Evolutionary conservation across 1,139 yeast genomes (phyloP), one percentile per base, ranked within the genome.

Genomic region (Pichia sp.): DNA sequence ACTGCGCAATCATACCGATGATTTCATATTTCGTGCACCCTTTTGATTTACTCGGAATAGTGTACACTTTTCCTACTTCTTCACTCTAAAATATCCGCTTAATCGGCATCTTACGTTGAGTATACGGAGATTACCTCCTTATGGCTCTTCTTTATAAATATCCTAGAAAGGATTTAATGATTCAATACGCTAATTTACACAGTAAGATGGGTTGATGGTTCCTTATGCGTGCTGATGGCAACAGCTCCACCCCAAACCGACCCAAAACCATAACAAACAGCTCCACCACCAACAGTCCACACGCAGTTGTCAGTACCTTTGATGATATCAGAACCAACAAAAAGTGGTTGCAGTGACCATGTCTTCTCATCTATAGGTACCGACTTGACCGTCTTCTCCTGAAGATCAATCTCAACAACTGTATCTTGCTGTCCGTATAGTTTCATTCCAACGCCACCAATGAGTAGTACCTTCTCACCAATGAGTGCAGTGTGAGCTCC

Each of bases 211-310:
- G n/a, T n/a, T n/a, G n/a, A 13, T 7, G 35, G 20, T n/a, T 27
- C 10, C 3, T 6, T 10, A 4, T 11, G 11, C 8, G 31, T 20
- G 9, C 34, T 33, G 15, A 45, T 30, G 9, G 27, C 16, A 10
- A 45, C 17, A 6, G 34, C 22, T 21, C 59, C 56, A 42, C 76
- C 80, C 69, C 79, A 79, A 31, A 67, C 72, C 21, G 86, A 74
- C 0, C 94, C 94, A 60, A 83, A 84, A 1, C 91, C 82, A 51
- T 81, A 84, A 53, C 94, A 84, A 2, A 83, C 86, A 1, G 82
- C 88, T 3, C 94, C 94, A 5, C 94, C 94, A 5, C 83, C 84
- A 27, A 75, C 48, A n/a, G 46, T 14, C 31, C 34, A 35, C 11
- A 34, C 17, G 6, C 29, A 45, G 9, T 26, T 30, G 5, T 48